phyloP scores from a whole-genome alignment of 2,329 filamentous ascomycete species.

The Diplodia seriata region DNA sequence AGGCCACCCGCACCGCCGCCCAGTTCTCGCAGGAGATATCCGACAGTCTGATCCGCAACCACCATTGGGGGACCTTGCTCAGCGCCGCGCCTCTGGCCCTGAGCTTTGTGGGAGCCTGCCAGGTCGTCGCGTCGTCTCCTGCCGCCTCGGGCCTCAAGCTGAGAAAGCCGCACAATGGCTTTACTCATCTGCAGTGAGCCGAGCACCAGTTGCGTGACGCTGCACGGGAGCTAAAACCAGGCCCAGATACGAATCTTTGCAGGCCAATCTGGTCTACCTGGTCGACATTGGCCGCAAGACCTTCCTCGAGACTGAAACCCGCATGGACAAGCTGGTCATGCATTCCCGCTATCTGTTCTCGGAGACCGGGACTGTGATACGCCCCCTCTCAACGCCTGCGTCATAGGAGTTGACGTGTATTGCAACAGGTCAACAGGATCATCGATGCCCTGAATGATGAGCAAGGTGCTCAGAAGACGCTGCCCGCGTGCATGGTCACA shows the following conservation, averaged over 20 bases:
- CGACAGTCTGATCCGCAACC: conserved; percentile 23
- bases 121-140: conserved; percentile 29
- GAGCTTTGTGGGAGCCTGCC: conserved; percentile 26
- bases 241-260: conserved; percentile 8
- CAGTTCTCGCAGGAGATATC: conserved; percentile 21
- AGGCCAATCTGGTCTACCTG: conserved; percentile 22
- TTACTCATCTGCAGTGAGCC: conserved; percentile 21
- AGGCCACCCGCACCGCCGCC: conserved; percentile 38
- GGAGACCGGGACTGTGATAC: conserved; percentile 18
- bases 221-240: background rate
- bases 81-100: conserved; percentile 24
- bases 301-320: conserved; percentile 26
- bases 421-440: conserved; percentile 19
- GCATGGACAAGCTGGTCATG: conserved; percentile 29
- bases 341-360: conserved; percentile 20
- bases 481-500: conserved; percentile 3
- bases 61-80: conserved; percentile 25
- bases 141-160: conserved; percentile 7
- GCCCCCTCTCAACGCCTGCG: background rate
- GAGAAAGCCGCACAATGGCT: conserved; percentile 14
- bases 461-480: background rate
- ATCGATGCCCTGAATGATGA: conserved; percentile 17
- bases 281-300: conserved; percentile 22
- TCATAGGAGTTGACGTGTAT: background rate
- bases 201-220: background rate